Percentiles rank a stretch among this genome's conserved stretches.
phyloP scores from a whole-genome alignment of 306 rosid species.

The Vicia faba region DNA sequence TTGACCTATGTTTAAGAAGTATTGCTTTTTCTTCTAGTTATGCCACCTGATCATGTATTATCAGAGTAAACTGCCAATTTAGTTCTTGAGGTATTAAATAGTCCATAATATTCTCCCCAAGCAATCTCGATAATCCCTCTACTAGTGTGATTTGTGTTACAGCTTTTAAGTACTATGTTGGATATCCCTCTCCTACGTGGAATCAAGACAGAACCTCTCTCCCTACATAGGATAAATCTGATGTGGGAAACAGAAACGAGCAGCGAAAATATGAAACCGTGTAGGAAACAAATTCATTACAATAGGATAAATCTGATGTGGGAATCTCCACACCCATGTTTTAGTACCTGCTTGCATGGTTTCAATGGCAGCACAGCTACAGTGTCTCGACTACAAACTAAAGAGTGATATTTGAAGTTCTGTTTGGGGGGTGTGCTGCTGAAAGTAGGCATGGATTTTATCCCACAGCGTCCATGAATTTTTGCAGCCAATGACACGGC shows the following conservation, averaged over 20 bases:
- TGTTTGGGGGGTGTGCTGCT: too few species aligned
- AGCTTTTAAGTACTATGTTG: neutral
- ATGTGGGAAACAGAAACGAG: too few species aligned
- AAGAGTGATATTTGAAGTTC: too few species aligned
- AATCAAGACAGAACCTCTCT: neutral
- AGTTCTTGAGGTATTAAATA: neutral
- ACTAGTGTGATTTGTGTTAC: neutral
- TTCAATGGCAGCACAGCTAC: too few species aligned
- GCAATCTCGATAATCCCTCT: neutral
- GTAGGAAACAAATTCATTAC: neutral
- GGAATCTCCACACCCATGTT: neutral
- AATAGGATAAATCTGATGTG: neutral
- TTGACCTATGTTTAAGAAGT: slow-evolving; percentile 13
- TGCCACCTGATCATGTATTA: neutral
- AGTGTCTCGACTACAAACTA: too few species aligned
- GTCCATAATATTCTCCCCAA: neutral
- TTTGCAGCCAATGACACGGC: too few species aligned
- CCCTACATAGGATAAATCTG: neutral
- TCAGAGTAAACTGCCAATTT: neutral
- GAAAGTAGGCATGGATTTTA: too few species aligned
- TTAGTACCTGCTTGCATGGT: neutral
- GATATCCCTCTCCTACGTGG: neutral
- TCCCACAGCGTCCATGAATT: too few species aligned
- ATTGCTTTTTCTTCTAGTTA: neutral
- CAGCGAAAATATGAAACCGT: too few species aligned